Base-by-base conservation (phyloP, 257 asterid genomes). In the Gentiana macrophylla region DNA sequence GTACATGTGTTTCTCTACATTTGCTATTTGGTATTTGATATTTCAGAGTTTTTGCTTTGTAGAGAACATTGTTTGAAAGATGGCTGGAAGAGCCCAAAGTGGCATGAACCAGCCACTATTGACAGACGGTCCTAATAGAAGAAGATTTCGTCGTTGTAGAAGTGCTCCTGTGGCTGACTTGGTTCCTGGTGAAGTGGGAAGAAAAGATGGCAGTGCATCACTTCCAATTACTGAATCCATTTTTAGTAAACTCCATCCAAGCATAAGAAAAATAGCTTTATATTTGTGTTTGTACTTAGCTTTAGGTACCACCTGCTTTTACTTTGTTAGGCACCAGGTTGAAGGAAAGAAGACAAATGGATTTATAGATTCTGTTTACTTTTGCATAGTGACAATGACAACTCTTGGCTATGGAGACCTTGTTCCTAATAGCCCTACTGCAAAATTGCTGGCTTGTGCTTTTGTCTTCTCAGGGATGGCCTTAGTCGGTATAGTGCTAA, bases 381-480 rank as follows among this genome's bases (percentile, higher is more conserved):
- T 91, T 57, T 84, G 95, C 78, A 82, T 91, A 37, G 96, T 91
- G 59, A 91, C 98, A 8, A 91, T 91, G 96, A 91, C 98, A 24
- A 91, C 95, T 6, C 88, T 91, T 41, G 98, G 98, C 58, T 91
- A 91, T 52, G 98, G 98, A 32, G 98, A 91, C 66, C 84, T 91
- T 8, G 94, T 91, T 12, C 98, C 98, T 11, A 61, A 74, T 35
- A 80, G 84, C 53, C 37, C 63, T 1, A 63, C 75, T 49, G 33
- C 96, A 1, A 91, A 91, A 59, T 87, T 91, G 33, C 89, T 91
- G 13, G 92, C 98, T 9, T 84, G 94, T 57, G 86, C 52, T 52
- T 91, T 82, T 45, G 96, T 91, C 65, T 86, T 91, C 74, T 86
- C 96, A 0, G 98, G 96, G 36, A 84, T 86, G 96, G 89, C 86